Conservation (phyloP, 768 basidiomycete genomes). For the Naematelia encephala region DNA sequence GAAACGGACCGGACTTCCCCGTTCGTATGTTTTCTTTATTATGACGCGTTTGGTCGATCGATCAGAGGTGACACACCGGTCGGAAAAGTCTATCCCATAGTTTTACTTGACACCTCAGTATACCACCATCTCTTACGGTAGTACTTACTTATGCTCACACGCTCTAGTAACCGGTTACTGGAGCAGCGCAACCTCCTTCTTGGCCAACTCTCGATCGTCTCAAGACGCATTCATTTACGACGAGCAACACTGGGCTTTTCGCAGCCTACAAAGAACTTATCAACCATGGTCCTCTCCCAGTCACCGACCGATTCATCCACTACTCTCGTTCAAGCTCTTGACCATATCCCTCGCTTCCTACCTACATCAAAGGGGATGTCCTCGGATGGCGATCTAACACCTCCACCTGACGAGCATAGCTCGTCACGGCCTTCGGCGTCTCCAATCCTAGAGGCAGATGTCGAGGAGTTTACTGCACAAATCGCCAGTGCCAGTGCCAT, state of each 20-base stretch:
- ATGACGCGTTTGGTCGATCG: neutral
- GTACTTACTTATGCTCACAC: too few relatives aligned
- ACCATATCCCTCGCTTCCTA: constrained; percentile 20
- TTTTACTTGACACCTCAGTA: too few relatives aligned
- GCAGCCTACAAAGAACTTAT: too few relatives aligned
- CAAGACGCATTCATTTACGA: too few relatives aligned
- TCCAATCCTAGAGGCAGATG: neutral
- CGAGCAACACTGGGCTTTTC: too few relatives aligned
- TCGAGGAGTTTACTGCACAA: constrained; percentile 1
- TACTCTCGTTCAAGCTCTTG: constrained; percentile 29
- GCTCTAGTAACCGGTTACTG: too few relatives aligned
- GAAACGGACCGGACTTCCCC: too few relatives aligned
- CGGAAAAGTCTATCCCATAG: neutral
- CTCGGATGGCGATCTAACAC: constrained; percentile 26
- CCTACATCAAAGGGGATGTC: neutral
- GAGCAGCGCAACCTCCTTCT: too few relatives aligned
- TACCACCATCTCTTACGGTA: too few relatives aligned
- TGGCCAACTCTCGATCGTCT: too few relatives aligned
- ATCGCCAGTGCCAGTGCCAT: neutral
- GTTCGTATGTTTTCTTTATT: too few relatives aligned
- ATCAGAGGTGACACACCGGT: neutral
- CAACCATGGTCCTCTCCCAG: neutral
- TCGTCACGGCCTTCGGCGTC: neutral
- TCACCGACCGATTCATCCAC: neutral
- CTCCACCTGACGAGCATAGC: constrained; percentile 6